Conservation (phyloP, 768 basidiomycete species). For the Rhizopogon rudus region DNA sequence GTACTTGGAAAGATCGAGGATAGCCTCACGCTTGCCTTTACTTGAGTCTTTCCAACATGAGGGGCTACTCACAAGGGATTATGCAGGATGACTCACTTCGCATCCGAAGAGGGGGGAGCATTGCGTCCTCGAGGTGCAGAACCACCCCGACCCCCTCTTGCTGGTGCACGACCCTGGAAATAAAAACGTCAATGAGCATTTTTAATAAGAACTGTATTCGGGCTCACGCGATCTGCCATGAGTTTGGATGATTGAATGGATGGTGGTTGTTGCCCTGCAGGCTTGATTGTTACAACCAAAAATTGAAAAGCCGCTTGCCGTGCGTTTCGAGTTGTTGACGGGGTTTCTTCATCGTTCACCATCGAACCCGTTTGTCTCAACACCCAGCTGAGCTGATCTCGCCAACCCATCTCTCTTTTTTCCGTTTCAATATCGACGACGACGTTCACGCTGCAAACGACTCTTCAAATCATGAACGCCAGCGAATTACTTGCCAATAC, state of each 20-base stretch:
- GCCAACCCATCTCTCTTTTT: slow-evolving; percentile 11
- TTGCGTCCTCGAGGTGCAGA: slow-evolving; percentile 22
- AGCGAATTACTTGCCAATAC: slow-evolving; percentile 88
- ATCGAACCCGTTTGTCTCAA: not conserved
- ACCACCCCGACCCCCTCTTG: slow-evolving; percentile 42
- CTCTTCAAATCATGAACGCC: slow-evolving; percentile 71
- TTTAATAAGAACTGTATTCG: not conserved
- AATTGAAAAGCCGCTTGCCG: slow-evolving; percentile 33
- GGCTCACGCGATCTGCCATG: slow-evolving; percentile 30
- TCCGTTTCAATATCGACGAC: slow-evolving; percentile 14
- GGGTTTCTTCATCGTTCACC: slow-evolving; percentile 1
- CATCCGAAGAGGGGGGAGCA: slow-evolving; percentile 12
- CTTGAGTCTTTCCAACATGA: slow-evolving; percentile 27
- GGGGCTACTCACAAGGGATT: slow-evolving; percentile 4
- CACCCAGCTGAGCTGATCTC: not conserved
- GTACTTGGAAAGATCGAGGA: slow-evolving; percentile 93
- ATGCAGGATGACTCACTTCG: slow-evolving; percentile 20
- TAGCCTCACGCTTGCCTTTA: slow-evolving; percentile 75
- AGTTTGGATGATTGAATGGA: not conserved
- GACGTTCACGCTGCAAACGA: slow-evolving; percentile 15
- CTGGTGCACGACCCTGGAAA: slow-evolving; percentile 54
- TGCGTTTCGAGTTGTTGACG: slow-evolving; percentile 9
- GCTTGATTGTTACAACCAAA: not conserved
- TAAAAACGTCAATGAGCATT: slow-evolving; percentile 12
- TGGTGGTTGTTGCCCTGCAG: not conserved